Evolutionary conservation across 2,329 filamentous ascomycete species (phyloP).

Genomic region (Monilinia laxa): DNA sequence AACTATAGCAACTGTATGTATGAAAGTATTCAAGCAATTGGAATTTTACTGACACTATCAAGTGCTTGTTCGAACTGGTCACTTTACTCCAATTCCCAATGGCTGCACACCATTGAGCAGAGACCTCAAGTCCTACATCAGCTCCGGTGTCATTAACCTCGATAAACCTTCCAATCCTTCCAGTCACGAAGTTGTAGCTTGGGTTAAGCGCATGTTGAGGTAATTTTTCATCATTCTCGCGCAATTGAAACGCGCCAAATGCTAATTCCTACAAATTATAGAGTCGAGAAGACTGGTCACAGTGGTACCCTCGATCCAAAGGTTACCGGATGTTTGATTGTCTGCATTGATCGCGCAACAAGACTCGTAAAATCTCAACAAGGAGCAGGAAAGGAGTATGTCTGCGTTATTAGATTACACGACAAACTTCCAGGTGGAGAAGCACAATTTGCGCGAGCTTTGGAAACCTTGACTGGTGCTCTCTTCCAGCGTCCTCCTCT

Average conservation of each 20-base stretch:
- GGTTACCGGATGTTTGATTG: constrained; percentile 92
- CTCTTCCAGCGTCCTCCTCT: constrained; percentile 95
- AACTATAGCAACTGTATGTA: constrained; percentile 88
- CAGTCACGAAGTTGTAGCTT: constrained; percentile 97
- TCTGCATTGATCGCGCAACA: constrained; percentile 94
- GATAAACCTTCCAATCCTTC: constrained; percentile 98
- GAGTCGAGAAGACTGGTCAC: constrained; percentile 95
- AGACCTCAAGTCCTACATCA: constrained; percentile 95
- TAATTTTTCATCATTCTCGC: constrained; percentile 44
- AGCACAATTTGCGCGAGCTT: constrained; percentile 85
- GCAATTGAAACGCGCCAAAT: constrained; percentile 1
- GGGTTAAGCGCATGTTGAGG: constrained; percentile 97
- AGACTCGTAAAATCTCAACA: constrained; percentile 98
- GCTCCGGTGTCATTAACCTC: constrained; percentile 96
- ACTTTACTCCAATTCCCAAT: constrained; percentile 95
- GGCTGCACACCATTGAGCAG: constrained; percentile 89
- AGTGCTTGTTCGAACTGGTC: constrained; percentile 91
- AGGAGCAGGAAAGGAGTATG: constrained; percentile 98
- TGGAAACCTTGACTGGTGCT: constrained; percentile 94
- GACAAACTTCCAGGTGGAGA: constrained; percentile 93
- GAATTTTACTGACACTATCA: constrained; percentile 34
- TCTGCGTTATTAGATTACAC: constrained; percentile 91
- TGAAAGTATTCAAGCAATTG: constrained; percentile 25
- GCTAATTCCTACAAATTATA: constrained; percentile 41
- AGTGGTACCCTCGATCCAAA: constrained; percentile 97